Evolutionary conservation across 2,329 filamentous ascomycete species (phyloP).

Genomic region (Beauveria sp.): DNA sequence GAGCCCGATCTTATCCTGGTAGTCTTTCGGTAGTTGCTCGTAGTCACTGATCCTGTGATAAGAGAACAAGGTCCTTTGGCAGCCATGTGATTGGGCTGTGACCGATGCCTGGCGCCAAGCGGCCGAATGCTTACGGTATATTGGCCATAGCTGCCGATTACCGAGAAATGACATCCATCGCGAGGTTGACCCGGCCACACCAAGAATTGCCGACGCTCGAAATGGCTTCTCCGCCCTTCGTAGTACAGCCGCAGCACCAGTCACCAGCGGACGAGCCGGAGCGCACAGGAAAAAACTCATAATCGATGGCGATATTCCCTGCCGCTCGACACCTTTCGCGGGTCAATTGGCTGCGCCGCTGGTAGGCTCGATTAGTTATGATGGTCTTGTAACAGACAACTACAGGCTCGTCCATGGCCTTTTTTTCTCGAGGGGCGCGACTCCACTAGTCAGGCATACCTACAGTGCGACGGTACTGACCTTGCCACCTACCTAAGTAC

Average conservation of each 20-base stretch:
- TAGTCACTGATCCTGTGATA: constrained; percentile 42
- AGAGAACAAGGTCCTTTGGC: constrained; percentile 27
- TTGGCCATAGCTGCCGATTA: background rate
- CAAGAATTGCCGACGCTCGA: background rate
- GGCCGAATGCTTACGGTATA: background rate
- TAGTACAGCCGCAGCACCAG: background rate
- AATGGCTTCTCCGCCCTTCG: background rate
- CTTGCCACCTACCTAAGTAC: too few relatives aligned
- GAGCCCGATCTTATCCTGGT: constrained; percentile 48
- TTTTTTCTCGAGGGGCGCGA: background rate
- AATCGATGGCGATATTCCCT: background rate
- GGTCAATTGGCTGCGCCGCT: background rate
- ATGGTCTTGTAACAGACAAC: background rate
- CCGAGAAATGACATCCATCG: constrained; percentile 15
- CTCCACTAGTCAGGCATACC: background rate
- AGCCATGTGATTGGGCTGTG: background rate
- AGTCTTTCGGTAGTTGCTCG: constrained; percentile 48
- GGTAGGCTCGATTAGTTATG: background rate
- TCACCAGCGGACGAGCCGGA: background rate
- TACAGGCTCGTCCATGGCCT: background rate
- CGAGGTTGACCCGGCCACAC: background rate
- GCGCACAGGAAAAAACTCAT: constrained; percentile 4
- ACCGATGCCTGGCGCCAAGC: background rate
- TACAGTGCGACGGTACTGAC: too few relatives aligned
- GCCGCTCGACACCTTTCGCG: background rate